Percentiles rank a stretch among this genome's conserved stretches.
Evolutionary conservation across 176 grass and related monocot genomes (phyloP).

Genomic region (Paspalum vaginatum): DNA sequence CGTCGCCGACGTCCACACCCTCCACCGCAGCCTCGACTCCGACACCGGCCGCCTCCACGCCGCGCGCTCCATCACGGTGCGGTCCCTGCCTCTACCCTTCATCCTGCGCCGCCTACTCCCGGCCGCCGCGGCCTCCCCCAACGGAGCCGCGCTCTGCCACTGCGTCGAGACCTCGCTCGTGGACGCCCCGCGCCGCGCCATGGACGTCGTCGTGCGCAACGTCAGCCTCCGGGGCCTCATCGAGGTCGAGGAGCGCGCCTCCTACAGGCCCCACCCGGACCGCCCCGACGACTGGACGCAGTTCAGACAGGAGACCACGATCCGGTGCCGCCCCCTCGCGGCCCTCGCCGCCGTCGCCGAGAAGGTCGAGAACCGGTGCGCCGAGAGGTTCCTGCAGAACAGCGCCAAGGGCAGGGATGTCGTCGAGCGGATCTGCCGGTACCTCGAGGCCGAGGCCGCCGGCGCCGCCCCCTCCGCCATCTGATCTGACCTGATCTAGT

Average conservation of each 20-base stretch:
- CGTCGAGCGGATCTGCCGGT: slow-evolving; percentile 89
- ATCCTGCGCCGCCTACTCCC: slow-evolving; percentile 76
- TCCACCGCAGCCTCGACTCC: slow-evolving; percentile 64
- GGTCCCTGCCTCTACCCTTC: slow-evolving; percentile 84
- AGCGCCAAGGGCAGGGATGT: slow-evolving; percentile 86
- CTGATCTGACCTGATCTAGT: slow-evolving; percentile 36
- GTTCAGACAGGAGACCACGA: slow-evolving; percentile 86
- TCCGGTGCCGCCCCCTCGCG: slow-evolving; percentile 79
- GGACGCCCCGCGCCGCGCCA: slow-evolving; percentile 63
- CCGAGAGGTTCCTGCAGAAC: slow-evolving; percentile 86
- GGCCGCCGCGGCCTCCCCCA: slow-evolving; percentile 48
- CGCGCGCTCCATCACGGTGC: slow-evolving; percentile 77
- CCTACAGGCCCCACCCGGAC: slow-evolving; percentile 77
- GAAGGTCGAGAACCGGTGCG: slow-evolving; percentile 83
- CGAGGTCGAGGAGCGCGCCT: slow-evolving; percentile 80
- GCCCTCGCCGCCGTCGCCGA: slow-evolving; percentile 83
- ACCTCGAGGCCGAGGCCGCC: slow-evolving; percentile 73
- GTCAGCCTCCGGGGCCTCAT: slow-evolving; percentile 73
- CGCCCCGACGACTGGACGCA: slow-evolving; percentile 77
- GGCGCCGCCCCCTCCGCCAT: slow-evolving; percentile 32
- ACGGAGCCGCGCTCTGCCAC: slow-evolving; percentile 83
- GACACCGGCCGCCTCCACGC: slow-evolving; percentile 62
- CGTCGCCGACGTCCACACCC: slow-evolving; percentile 85
- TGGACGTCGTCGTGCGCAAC: slow-evolving; percentile 87
- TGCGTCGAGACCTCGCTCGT: slow-evolving; percentile 86